Percentiles rank a stretch among this genome's conserved stretches.
These are phyloP conservation scores for Ogataea wickerhamii DNA, from an alignment of 805 yeast species.

Conservation along the genomic window DNA sequence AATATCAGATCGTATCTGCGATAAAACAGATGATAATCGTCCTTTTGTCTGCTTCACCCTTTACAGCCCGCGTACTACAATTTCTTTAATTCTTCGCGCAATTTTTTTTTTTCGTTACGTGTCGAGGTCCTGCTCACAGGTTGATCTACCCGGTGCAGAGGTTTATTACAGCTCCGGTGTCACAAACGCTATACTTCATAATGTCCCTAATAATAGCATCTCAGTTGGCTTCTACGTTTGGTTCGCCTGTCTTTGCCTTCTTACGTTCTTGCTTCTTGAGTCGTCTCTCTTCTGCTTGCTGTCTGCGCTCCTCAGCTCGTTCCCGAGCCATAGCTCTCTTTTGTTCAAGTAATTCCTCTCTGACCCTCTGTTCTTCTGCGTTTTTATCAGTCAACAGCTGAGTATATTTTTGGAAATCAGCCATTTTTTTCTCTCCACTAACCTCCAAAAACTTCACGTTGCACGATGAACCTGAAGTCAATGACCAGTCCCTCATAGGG, in stretches of 20 bases:
- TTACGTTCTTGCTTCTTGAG: constrained; percentile 16
- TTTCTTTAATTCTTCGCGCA: too few relatives aligned
- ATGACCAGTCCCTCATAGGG: constrained; percentile 65
- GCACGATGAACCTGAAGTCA: constrained; percentile 35
- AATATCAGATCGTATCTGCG: too few relatives aligned
- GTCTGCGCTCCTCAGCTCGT: constrained; percentile 21
- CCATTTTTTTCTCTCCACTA: constrained; percentile 17
- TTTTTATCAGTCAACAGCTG: constrained; percentile 11
- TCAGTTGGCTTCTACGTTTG: too few relatives aligned
- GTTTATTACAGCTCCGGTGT: too few relatives aligned
- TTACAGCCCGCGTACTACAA: too few relatives aligned
- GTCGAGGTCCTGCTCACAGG: too few relatives aligned
- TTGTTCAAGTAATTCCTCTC: constrained; percentile 10
- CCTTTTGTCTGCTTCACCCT: too few relatives aligned
- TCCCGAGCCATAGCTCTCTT: constrained; percentile 16
- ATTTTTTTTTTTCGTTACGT: background rate
- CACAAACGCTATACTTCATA: too few relatives aligned
- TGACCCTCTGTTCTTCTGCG: constrained; percentile 8
- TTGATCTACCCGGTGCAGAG: too few relatives aligned
- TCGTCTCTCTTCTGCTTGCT: constrained; percentile 23
- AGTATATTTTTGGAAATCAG: constrained; percentile 24
- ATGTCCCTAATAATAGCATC: too few relatives aligned
- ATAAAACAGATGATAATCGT: too few relatives aligned
- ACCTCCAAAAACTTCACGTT: constrained; percentile 25
- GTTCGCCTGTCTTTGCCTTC: constrained; percentile 1